Percentiles rank a stretch among this genome's conserved stretches.
Conservation (phyloP, 2,329 filamentous ascomycete genomes). For the Myriosclerotinia curreyana region DNA sequence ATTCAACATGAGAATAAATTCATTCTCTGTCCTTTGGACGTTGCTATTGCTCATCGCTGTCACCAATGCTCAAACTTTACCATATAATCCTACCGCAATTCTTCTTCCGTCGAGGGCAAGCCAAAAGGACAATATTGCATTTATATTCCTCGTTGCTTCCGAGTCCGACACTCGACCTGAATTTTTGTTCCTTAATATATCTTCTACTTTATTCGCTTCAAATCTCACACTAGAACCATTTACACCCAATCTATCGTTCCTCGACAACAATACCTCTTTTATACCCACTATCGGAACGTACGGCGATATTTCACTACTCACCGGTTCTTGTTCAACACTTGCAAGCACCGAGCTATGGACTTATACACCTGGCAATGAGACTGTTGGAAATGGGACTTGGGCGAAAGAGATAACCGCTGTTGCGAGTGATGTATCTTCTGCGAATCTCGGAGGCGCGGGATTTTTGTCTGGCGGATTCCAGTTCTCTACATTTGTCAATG, state of each 20-base stretch:
- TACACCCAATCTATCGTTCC: constrained; percentile 60
- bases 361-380: constrained; percentile 51
- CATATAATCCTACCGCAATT: constrained; percentile 75
- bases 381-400: constrained; percentile 55
- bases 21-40: constrained; percentile 29
- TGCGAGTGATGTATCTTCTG: constrained; percentile 40
- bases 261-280: constrained; percentile 57
- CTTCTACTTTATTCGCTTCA: constrained; percentile 51
- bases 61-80: constrained; percentile 49
- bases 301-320: constrained; percentile 70
- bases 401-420: constrained; percentile 42
- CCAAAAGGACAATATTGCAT: constrained; percentile 54
- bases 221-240: constrained; percentile 49
- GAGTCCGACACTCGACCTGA: constrained; percentile 40
- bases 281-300: constrained; percentile 63
- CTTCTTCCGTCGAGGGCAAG: constrained; percentile 54
- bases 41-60: constrained; percentile 22
- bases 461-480: constrained; percentile 51
- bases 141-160: constrained; percentile 59
- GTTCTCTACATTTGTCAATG: constrained; percentile 36
- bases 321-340: constrained; percentile 65
- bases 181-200: constrained; percentile 65
- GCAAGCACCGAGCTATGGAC: constrained; percentile 62
- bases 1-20: constrained; percentile 31
- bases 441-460: constrained; percentile 47